Evolutionary conservation across 352 stramenopile species (phyloP).

Genomic region (Globisporangium middletonii): DNA sequence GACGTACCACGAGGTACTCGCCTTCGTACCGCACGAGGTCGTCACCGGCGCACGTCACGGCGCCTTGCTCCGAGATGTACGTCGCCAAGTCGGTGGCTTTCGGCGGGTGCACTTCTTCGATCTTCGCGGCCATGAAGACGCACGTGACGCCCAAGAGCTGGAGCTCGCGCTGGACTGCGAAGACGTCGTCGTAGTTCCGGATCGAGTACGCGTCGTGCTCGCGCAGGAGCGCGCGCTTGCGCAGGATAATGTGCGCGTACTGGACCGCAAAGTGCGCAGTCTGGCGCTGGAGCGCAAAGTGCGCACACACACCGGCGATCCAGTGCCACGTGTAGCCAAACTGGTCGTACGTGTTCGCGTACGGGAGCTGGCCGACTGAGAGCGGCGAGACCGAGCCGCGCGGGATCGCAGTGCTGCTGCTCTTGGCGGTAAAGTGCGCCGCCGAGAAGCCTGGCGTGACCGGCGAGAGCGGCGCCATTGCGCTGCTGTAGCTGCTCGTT

Average conservation of each 20-base stretch:
- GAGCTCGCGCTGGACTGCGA: slow-evolving; percentile 49
- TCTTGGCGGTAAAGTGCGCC: slow-evolving; percentile 4
- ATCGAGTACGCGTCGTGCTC: slow-evolving; percentile 31
- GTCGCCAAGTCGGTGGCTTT: slow-evolving; percentile 64
- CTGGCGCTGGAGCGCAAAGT: slow-evolving; percentile 77
- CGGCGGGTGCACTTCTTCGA: slow-evolving; percentile 74
- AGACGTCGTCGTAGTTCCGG: slow-evolving; percentile 42
- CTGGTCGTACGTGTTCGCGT: slow-evolving; percentile 51
- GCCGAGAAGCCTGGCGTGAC: slow-evolving; percentile 10
- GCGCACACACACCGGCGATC: slow-evolving; percentile 52
- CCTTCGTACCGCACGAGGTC: slow-evolving; percentile 57
- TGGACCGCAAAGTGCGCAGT: slow-evolving; percentile 71
- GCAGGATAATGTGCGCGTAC: slow-evolving; percentile 70
- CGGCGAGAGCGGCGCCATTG: slow-evolving; percentile 20
- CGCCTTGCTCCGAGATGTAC: slow-evolving; percentile 48
- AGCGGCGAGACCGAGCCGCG: slow-evolving; percentile 29
- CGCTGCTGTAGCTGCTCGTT: slow-evolving; percentile 6
- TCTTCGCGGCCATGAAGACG: slow-evolving; percentile 84
- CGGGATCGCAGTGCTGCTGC: slow-evolving; percentile 2
- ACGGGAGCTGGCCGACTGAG: slow-evolving; percentile 47
- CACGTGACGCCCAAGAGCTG: slow-evolving; percentile 51
- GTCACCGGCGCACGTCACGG: slow-evolving; percentile 31
- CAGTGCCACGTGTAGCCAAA: slow-evolving; percentile 77
- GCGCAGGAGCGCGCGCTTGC: slow-evolving; percentile 33
- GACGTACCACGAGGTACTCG: slow-evolving; percentile 54